Percentiles rank a stretch among this genome's conserved stretches.
phyloP scores from a whole-genome alignment of 1,139 yeast genomes.

The Sugiyamaella castrensis region DNA sequence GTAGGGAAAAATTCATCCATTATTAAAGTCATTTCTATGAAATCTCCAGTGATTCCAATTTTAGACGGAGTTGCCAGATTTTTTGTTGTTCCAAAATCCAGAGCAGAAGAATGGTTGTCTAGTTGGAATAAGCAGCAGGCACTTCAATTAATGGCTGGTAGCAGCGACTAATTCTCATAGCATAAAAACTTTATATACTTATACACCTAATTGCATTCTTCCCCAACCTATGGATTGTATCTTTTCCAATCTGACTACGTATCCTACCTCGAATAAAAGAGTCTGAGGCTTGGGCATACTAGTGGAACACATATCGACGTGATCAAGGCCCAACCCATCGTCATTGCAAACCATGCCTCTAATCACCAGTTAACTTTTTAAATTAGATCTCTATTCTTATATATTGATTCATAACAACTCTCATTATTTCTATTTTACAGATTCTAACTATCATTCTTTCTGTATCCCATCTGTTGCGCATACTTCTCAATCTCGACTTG shows the following conservation, averaged over 20 bases:
- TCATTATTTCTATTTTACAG: too few relatives aligned
- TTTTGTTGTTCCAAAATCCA: constrained; percentile 74
- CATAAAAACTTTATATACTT: background rate
- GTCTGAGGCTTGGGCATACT: too few relatives aligned
- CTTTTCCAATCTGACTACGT: too few relatives aligned
- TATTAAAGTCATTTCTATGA: constrained; percentile 60
- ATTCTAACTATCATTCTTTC: constrained; percentile 10
- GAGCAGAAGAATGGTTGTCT: constrained; percentile 65
- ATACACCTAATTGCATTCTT: background rate
- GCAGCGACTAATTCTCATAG: background rate
- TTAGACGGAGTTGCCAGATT: constrained; percentile 73
- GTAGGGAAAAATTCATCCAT: constrained; percentile 75
- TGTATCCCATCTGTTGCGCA: constrained; percentile 55
- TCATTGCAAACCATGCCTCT: too few relatives aligned
- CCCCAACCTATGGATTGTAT: too few relatives aligned
- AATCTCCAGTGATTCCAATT: constrained; percentile 66
- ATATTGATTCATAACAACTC: too few relatives aligned
- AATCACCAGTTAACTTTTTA: background rate
- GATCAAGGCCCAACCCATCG: too few relatives aligned
- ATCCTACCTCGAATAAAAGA: too few relatives aligned
- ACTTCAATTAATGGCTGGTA: background rate
- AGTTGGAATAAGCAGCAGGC: constrained; percentile 56
- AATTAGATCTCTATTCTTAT: background rate
- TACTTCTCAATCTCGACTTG: constrained; percentile 50
- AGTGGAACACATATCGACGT: too few relatives aligned